Percentiles rank a stretch among this genome's conserved stretches.
Evolutionary conservation across 805 yeast species (phyloP).

Genomic region (Candida krabiensis): DNA sequence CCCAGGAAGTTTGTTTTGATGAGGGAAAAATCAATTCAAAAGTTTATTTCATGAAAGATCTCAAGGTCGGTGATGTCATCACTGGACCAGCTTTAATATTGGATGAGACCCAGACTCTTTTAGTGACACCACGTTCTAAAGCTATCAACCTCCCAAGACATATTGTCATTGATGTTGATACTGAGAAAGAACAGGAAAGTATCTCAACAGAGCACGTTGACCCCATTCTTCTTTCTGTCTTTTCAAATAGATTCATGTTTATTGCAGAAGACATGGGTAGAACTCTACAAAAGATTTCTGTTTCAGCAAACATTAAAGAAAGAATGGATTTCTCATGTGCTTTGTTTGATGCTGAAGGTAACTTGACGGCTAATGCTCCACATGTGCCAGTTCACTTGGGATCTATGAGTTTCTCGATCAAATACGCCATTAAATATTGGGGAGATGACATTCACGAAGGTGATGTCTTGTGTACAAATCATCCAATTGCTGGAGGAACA

Average conservation of each 20-base stretch:
- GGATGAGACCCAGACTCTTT: constrained; percentile 34
- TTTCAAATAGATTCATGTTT: constrained; percentile 45
- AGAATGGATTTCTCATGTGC: constrained; percentile 47
- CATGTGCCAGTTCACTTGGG: constrained; percentile 37
- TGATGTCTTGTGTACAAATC: constrained; percentile 41
- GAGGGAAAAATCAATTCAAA: constrained; percentile 27
- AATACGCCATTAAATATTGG: constrained; percentile 37
- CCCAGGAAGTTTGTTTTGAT: background rate
- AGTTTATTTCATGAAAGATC: constrained; percentile 47
- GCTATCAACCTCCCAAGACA: constrained; percentile 32
- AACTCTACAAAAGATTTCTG: constrained; percentile 41
- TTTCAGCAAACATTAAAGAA: constrained; percentile 44
- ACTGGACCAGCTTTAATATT: constrained; percentile 43
- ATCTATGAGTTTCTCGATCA: constrained; percentile 42
- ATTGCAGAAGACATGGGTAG: constrained; percentile 48
- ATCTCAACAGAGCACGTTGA: constrained; percentile 39
- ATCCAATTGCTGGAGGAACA: constrained; percentile 43
- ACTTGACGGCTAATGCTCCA: background rate
- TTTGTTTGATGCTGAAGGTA: constrained; percentile 36
- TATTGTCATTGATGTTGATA: constrained; percentile 24
- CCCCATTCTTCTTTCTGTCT: constrained; percentile 41
- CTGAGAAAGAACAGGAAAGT: constrained; percentile 31
- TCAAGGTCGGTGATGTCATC: constrained; percentile 47
- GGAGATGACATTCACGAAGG: constrained; percentile 36
- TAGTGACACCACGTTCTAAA: constrained; percentile 29